phyloP scores from a whole-genome alignment of 257 asterid genomes.

The Penstemon davidsonii region DNA sequence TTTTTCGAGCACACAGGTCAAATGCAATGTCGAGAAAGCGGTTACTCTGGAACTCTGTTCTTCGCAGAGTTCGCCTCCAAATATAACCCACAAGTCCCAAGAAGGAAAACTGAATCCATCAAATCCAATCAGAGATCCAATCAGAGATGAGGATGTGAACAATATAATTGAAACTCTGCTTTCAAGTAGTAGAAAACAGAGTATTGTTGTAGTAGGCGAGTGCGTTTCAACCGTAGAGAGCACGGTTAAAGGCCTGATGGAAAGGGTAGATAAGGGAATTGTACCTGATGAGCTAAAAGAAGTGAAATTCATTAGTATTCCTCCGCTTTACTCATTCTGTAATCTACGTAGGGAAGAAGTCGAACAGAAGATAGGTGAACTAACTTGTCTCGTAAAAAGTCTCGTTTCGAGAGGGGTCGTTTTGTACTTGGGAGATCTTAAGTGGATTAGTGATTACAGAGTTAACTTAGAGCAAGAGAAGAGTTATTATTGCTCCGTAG shows the following conservation, averaged over 20 bases:
- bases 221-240: constrained; percentile 42
- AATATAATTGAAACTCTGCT: constrained; percentile 43
- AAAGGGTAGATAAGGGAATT: constrained; percentile 47
- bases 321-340: constrained; percentile 54
- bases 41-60: constrained; percentile 43
- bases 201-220: constrained; percentile 67
- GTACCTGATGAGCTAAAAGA: constrained; percentile 54
- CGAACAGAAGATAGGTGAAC: constrained; percentile 59
- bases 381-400: constrained; percentile 52
- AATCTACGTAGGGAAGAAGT: constrained; percentile 59
- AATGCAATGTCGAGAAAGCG: constrained; percentile 64
- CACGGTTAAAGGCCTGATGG: constrained; percentile 53
- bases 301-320: constrained; percentile 56
- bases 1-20: constrained; percentile 78
- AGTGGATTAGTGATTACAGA: constrained; percentile 72
- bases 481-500: constrained; percentile 64
- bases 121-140: constrained; percentile 5
- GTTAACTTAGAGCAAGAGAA: constrained; percentile 37
- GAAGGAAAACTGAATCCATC: constrained; percentile 4
- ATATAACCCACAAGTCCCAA: constrained; percentile 12
- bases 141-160: constrained; percentile 49
- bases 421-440: constrained; percentile 75
- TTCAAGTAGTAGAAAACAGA: constrained; percentile 32
- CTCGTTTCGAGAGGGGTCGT: constrained; percentile 64
- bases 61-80: constrained; percentile 20